Percentiles rank a stretch among this genome's conserved stretches.
These are phyloP conservation scores for Arthrobotrys sphaeroides DNA, from an alignment of 2,329 filamentous ascomycete species.

Conservation along the genomic window DNA sequence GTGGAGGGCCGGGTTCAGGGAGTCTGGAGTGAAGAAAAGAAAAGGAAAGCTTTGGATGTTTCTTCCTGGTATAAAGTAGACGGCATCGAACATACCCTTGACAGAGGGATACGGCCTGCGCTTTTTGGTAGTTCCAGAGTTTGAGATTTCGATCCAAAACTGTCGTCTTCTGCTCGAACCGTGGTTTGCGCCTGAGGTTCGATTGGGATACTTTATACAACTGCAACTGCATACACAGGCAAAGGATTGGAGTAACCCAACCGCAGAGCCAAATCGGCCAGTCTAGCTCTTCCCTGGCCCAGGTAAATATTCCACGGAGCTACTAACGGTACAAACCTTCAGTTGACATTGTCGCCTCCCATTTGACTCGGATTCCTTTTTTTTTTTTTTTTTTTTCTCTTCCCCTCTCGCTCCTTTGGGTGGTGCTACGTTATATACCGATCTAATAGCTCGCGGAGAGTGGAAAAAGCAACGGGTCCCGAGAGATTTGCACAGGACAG, in stretches of 20 bases:
- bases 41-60: constrained; percentile 27
- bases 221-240: constrained; percentile 2
- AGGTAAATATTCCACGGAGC: background rate
- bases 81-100: constrained; percentile 43
- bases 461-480: constrained; percentile 40
- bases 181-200: constrained; percentile 1
- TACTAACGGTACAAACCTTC: constrained; percentile 12
- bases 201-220: background rate
- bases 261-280: constrained; percentile 2
- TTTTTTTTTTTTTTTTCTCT: constrained; percentile 4
- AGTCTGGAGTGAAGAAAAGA: constrained; percentile 2
- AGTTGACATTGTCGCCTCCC: constrained; percentile 18
- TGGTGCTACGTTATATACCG: constrained; percentile 53
- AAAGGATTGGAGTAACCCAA: constrained; percentile 23
- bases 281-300: constrained; percentile 22
- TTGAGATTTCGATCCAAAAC: constrained; percentile 20
- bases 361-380: constrained; percentile 20
- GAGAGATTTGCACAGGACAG: constrained; percentile 50
- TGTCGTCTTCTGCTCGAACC: constrained; percentile 3
- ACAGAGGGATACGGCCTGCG: constrained; percentile 22
- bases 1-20: constrained; percentile 31
- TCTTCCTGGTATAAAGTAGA: constrained; percentile 50
- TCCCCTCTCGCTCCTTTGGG: constrained; percentile 30
- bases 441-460: background rate
- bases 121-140: constrained; percentile 30